Evolutionary conservation across 2,329 filamentous ascomycete genomes (phyloP).

Genomic region (Ceratocystiopsis brevicomis): DNA sequence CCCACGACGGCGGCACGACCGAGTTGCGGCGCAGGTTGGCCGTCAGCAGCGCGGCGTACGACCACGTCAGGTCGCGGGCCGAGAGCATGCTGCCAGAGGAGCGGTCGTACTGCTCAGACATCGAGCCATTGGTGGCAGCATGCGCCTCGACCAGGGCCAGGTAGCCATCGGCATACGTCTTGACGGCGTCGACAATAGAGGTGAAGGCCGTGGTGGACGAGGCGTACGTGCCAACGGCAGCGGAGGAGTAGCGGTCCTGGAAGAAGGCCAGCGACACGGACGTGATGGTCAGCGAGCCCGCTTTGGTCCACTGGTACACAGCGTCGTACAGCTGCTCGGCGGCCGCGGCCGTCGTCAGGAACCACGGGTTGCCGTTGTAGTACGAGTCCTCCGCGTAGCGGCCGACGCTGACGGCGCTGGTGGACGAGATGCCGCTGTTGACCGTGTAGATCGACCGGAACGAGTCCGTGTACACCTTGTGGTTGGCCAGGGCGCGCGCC

Average conservation of each 20-base stretch:
- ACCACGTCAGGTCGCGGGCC: constrained; percentile 53
- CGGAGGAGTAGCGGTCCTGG: constrained; percentile 38
- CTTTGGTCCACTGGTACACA: constrained; percentile 47
- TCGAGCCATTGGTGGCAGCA: constrained; percentile 38
- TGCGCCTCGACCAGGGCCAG: constrained; percentile 44
- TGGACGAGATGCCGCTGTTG: constrained; percentile 44
- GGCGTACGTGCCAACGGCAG: constrained; percentile 42
- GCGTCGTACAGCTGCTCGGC: constrained; percentile 69
- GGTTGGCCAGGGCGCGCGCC: constrained; percentile 48
- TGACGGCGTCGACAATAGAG: constrained; percentile 36
- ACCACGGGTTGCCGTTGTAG: constrained; percentile 63
- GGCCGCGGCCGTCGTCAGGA: constrained; percentile 51
- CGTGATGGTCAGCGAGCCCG: constrained; percentile 45
- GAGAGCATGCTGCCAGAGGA: constrained; percentile 33
- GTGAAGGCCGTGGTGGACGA: constrained; percentile 22
- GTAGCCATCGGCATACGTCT: constrained; percentile 41
- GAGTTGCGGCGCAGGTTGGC: constrained; percentile 37
- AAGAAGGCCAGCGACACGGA: constrained; percentile 53
- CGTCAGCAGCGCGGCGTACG: constrained; percentile 51
- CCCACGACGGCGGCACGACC: constrained; percentile 32
- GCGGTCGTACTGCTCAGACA: constrained; percentile 49
- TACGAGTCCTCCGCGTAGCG: constrained; percentile 57
- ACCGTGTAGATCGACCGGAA: constrained; percentile 52
- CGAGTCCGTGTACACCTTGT: constrained; percentile 56
- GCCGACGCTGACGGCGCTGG: constrained; percentile 42